Evolutionary conservation across 441 rosid species (phyloP).

Genomic region (Gossypium schwendimanii): DNA sequence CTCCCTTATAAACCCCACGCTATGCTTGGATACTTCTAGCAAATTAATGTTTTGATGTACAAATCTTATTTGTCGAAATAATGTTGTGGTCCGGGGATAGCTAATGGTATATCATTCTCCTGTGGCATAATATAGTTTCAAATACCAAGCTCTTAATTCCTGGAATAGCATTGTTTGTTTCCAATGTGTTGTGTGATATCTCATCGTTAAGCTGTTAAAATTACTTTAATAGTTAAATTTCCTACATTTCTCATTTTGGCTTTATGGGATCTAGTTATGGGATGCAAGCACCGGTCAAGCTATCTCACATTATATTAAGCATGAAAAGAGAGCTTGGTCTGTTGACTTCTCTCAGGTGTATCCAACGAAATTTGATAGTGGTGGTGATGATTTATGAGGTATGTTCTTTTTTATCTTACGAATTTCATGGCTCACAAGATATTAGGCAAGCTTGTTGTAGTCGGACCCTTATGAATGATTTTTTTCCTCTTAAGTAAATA

Average conservation of each 20-base stretch:
- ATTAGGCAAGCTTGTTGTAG: background rate
- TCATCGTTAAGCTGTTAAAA: background rate
- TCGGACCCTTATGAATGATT: too few species aligned
- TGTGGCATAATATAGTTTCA: background rate
- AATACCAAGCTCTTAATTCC: background rate
- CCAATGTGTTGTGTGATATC: background rate
- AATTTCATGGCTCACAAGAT: background rate
- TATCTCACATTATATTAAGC: conserved; percentile 63
- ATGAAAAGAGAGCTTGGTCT: conserved; percentile 93
- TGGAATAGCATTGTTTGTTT: background rate
- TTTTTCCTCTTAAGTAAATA: background rate
- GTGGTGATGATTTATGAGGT: conserved; percentile 96
- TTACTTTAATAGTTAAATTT: conserved; percentile 9
- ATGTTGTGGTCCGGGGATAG: background rate
- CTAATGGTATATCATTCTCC: background rate
- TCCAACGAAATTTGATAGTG: conserved; percentile 89
- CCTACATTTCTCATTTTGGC: conserved; percentile 15
- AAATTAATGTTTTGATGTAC: background rate
- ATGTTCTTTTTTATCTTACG: conserved; percentile 19
- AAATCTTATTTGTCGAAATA: background rate
- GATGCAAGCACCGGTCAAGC: conserved; percentile 84
- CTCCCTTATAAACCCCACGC: background rate
- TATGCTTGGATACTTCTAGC: background rate
- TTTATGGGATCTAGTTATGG: conserved; percentile 61
- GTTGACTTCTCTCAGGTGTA: conserved; percentile 78